These are phyloP conservation scores for Phytophthora brassicae DNA, from an alignment of 352 stramenopile species.

Conservation along the genomic window DNA sequence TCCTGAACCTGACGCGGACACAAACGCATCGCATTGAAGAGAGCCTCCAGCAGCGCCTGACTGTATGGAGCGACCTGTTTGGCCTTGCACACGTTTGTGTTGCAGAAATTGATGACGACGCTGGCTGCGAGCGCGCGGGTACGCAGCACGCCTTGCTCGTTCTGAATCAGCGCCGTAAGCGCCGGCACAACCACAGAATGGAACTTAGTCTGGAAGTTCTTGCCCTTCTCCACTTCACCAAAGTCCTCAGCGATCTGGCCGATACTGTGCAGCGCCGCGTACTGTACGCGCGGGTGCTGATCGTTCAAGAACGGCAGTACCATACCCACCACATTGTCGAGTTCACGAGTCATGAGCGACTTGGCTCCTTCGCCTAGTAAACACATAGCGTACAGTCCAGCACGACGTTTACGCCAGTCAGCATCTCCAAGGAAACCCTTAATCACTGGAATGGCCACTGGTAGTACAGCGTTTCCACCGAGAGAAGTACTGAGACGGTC, in stretches of 20 bases:
- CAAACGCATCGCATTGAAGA: slow-evolving; percentile 79
- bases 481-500: slow-evolving; percentile 75
- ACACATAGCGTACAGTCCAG: slow-evolving; percentile 76
- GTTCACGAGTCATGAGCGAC: slow-evolving; percentile 73
- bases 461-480: slow-evolving; percentile 72
- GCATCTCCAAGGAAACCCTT: slow-evolving; percentile 57
- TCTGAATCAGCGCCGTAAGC: slow-evolving; percentile 65
- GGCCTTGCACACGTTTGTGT: slow-evolving; percentile 81
- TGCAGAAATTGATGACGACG: slow-evolving; percentile 87
- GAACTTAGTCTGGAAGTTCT: slow-evolving; percentile 89
- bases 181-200: slow-evolving; percentile 63
- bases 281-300: slow-evolving; percentile 77
- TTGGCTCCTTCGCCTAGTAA: slow-evolving; percentile 80
- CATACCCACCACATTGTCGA: slow-evolving; percentile 74
- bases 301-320: slow-evolving; percentile 73
- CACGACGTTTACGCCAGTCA: slow-evolving; percentile 79
- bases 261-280: slow-evolving; percentile 81
- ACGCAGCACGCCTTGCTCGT: slow-evolving; percentile 64
- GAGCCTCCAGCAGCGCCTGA: slow-evolving; percentile 69
- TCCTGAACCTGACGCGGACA: slow-evolving; percentile 85
- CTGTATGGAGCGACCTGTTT: slow-evolving; percentile 71
- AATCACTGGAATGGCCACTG: slow-evolving; percentile 77
- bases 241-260: slow-evolving; percentile 85
- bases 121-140: slow-evolving; percentile 77
- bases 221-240: slow-evolving; percentile 78